Evolutionary conservation across 257 asterid species (phyloP), one percentile per base, ranked within the genome.

Genomic region (Anisodus acutangulus): DNA sequence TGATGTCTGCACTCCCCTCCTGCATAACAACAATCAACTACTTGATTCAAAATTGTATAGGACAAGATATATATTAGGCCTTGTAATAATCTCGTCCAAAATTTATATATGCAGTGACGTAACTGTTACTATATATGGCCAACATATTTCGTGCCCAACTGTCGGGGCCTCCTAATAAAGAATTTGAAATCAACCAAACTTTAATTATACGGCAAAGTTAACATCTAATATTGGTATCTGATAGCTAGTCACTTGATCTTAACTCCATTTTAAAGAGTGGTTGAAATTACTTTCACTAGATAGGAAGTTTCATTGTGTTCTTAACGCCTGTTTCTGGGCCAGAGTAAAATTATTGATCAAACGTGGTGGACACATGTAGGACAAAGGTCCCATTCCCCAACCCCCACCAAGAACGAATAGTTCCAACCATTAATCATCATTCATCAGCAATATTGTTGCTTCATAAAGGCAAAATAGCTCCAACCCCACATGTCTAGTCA

Each of bases 1-100:
- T 0, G 97, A 94, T 43, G 49, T 89, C 84, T 94, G 97, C 83
- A 96, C 97, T 10, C 84, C 90, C 90, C 94, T 91, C 90, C 98
- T 91, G 87, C 86, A 84, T 43, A 51, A 5, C 17, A 11, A 74
- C 26, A 51, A 51, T 13, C 5, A 51, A 76, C 7, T 51, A 51
- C 0, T 11, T 74, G 19, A 12, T 49, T 22, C 19, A 49, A 47
- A 3, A 74, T 19, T 11, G 10, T 9, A n/a, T 3, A 11, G 59
- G 2, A 0, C 8, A 26, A 26, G 31, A 31, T 31, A 31, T 45
- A 9, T 9, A 19, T 74, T 76, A 78, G 31, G 26, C 64, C 8
- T 78, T 8, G 31, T 37, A 2, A 54, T 13, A 26, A 49, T 19
- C 43, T 49, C 45, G 19, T 6, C 11, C 19, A 19, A 13, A n/a